Evolutionary conservation across 2,329 filamentous ascomycete genomes (phyloP).

Genomic region (Emmonsiellopsis sp.): DNA sequence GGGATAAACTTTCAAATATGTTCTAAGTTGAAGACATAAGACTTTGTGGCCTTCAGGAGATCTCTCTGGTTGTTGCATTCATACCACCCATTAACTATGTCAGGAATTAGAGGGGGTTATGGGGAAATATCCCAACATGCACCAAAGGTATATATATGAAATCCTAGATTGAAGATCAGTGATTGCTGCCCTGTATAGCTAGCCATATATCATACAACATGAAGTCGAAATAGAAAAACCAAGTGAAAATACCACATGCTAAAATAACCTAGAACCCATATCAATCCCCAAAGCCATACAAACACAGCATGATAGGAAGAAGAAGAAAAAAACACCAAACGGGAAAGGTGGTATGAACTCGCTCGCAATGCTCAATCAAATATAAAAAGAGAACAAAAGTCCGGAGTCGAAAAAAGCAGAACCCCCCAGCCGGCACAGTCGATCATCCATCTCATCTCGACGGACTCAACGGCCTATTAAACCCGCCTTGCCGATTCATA

Average conservation of each 20-base stretch:
- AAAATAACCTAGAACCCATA: neutral
- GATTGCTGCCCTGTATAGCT: neutral
- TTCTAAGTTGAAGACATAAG: no score
- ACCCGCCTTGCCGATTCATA: slow-evolving; percentile 54
- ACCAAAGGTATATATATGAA: neutral
- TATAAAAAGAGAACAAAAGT: neutral
- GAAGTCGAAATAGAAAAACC: neutral
- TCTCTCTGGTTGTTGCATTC: no score
- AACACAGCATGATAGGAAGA: neutral
- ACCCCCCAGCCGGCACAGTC: no score
- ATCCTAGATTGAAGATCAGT: neutral
- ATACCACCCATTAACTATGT: no score
- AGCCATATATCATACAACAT: neutral
- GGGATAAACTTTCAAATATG: no score
- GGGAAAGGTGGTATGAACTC: neutral
- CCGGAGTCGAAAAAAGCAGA: neutral
- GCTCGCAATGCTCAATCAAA: slow-evolving; percentile 1
- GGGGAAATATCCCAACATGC: neutral
- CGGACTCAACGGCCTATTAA: slow-evolving; percentile 43
- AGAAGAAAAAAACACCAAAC: neutral
- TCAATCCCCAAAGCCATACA: neutral
- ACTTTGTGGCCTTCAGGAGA: no score
- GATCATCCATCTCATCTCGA: slow-evolving; percentile 20
- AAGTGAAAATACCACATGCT: neutral
- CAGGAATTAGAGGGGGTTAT: no score